Evolutionary conservation across 2,329 filamentous ascomycete genomes (phyloP), one percentile per base, ranked within the genome.

Genomic region (Ophiocordyceps sinensis): DNA sequence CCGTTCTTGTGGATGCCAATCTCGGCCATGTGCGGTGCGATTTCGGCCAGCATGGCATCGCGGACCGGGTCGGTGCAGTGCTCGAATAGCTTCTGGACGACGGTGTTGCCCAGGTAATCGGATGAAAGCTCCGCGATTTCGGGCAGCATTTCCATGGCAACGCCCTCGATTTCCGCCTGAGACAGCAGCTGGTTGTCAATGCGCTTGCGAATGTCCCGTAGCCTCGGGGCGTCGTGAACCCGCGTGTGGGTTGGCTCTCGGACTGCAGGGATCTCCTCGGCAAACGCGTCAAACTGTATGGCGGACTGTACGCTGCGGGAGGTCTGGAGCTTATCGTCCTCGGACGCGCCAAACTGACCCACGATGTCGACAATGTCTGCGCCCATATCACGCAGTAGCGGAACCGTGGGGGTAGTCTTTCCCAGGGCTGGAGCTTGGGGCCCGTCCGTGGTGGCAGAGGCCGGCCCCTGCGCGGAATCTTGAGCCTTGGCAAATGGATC

Each of bases 1-100:
- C 91, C 91, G 54, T 98, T 98, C 75, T 98, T 98, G 73, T 98
- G 91, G 8, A 95, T 80, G 52, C 91, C 91, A 62, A 96, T 95
- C 63, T 96, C 88, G 23, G 89, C 87, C 58, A 96, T 75, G 57
- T 95, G 88, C 43, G 89, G 88, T 3, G 84, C 78, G 53, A 98
- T 94, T 55, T 88, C 79, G 13, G 68, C 64, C 43, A 98, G 69
- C 91, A 98, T 96, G 43, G 83, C 81, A 59, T 95, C 87, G 52
- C 93, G 88, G 35, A 89, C 77, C 35, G 78, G 70, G 58, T 96
- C 89, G 0, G 86, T 91, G 66, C 91, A 96, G 64, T 85, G 86
- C 61, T 98, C 89, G 56, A 98, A 98, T 37, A 98, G 70, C 64
- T 98, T 98, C 65, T 98, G 91, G 15, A 98, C 89, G n/a, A 98